These are phyloP conservation scores for Aspergillus panamensis DNA, from an alignment of 495 filamentous ascomycete species.

Conservation along the genomic window DNA sequence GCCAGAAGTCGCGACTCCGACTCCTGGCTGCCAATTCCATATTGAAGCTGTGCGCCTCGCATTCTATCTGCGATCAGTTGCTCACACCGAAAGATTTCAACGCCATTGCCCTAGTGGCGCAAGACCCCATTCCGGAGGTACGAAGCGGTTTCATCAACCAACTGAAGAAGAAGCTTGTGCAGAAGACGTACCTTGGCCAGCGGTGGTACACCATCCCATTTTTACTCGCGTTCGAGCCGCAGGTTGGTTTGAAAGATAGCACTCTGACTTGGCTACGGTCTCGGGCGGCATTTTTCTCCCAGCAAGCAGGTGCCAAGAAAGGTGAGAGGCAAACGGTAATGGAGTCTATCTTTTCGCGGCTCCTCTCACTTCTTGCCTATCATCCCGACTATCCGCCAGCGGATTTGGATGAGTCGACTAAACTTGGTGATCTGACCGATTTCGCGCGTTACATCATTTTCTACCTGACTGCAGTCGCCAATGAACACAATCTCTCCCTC, in stretches of 20 bases:
- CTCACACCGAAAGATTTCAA: conserved; percentile 74
- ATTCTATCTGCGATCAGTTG: conserved; percentile 70
- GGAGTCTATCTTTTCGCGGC: conserved; percentile 79
- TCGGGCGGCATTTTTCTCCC: conserved; percentile 52
- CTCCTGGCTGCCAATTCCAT: conserved; percentile 77
- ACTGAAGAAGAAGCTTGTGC: conserved; percentile 77
- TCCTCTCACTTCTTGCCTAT: conserved; percentile 85
- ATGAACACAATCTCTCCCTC: conserved; percentile 77
- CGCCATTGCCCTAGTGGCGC: conserved; percentile 68
- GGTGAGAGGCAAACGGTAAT: conserved; percentile 58
- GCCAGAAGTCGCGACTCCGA: conserved; percentile 71
- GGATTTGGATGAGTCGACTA: conserved; percentile 45
- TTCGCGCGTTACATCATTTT: conserved; percentile 84
- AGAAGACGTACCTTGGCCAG: conserved; percentile 36
- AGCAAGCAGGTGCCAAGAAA: conserved; percentile 39
- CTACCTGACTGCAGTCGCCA: conserved; percentile 80
- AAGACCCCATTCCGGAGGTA: conserved; percentile 71
- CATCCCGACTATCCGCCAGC: conserved; percentile 79
- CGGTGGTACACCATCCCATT: conserved; percentile 89
- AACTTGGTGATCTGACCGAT: conserved; percentile 67
- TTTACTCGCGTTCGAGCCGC: conserved; percentile 86
- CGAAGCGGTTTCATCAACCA: conserved; percentile 74
- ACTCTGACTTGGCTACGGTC: conserved; percentile 87
- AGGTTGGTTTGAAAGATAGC: conserved; percentile 59
- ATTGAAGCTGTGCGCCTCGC: conserved; percentile 72